Base-by-base conservation (phyloP, 2,329 filamentous ascomycete genomes). In the Westerdykella aurantiaca region DNA sequence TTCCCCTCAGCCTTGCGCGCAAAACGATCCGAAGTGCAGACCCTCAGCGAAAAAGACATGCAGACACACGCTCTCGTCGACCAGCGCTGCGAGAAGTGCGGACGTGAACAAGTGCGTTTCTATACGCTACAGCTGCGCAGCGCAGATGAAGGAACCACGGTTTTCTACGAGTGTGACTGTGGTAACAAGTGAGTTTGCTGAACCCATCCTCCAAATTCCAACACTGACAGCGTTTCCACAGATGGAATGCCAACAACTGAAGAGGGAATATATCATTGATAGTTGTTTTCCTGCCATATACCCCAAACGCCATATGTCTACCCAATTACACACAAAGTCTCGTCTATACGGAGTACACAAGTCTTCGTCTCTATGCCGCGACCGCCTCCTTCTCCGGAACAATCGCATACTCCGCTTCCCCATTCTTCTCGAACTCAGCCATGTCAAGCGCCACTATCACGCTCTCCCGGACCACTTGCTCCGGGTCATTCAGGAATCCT, bases 381-480 rank as follows among this genome's bases (percentile, higher is more conserved):
- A 64, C 44, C 37, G 56, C 39, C 50, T 58, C 51, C n/a, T 50
- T 53, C 34, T 66, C 58, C 16, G 90, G 91, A 54, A 97, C 84
- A 60, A 95, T 78, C 38, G 93, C 93, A 74, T 98, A 98, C 66
- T 98, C 90, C 25, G 82, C 73, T 69, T 95, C 82, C 34, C 87
- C 86, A 55, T 82, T 86, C 74, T 86, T 88, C 75, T 98, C 93
- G 61, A 88, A 96, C 63, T 96, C 91, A 10, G 90, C 93, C 88
- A 98, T 98, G 68, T 98, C 93, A 53, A 98, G 76, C 37, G 93
- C 93, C 44, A 98, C 93, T 57, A 96, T 82, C 33, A 95, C 83
- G 68, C 91, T 97, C 64, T 98, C 93, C 47, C 89, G 81, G 34
- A 98, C 93, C 5, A 98, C 90, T 66, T 87, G 82, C 69, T 97